A percentile compares a stretch with the other conserved stretches of the same genome.
Evolutionary conservation across 441 rosid species (phyloP).

Genomic region (Manihot esculenta): DNA sequence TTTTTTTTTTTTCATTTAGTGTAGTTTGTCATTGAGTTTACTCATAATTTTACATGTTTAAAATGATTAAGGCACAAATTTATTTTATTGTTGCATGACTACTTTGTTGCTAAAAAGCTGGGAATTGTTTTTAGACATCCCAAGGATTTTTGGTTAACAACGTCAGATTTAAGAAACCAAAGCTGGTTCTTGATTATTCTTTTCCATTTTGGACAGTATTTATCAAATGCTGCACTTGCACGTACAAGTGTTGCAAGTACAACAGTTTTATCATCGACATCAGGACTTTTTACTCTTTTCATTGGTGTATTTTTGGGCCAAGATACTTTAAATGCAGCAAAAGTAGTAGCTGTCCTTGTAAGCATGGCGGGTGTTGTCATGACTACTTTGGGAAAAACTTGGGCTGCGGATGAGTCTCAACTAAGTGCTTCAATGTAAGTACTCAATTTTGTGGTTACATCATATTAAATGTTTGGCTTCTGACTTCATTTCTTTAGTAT

Average conservation of each 20-base stretch:
- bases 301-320: slow-evolving; percentile 88
- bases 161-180: slow-evolving; percentile 10
- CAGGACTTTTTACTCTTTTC: slow-evolving; percentile 97
- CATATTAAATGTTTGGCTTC: neutral
- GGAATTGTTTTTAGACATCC: neutral
- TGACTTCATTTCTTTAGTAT: neutral
- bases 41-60: neutral
- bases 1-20: no score
- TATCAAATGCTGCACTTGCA: slow-evolving; percentile 97
- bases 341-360: slow-evolving; percentile 84
- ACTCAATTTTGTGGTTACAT: neutral
- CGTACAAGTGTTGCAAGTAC: slow-evolving; percentile 98
- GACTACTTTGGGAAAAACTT: slow-evolving; percentile 94
- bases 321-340: slow-evolving; percentile 76
- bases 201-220: slow-evolving; percentile 51
- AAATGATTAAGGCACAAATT: neutral
- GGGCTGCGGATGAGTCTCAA: slow-evolving; percentile 89
- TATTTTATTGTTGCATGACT: neutral
- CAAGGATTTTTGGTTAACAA: neutral
- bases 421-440: slow-evolving; percentile 59
- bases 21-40: neutral
- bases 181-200: neutral
- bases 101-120: neutral
- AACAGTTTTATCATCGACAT: slow-evolving; percentile 91
- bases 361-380: slow-evolving; percentile 96